A percentile compares a stretch with the other conserved stretches of the same genome.
phyloP scores from a whole-genome alignment of 805 yeast genomes.

The Debaryomyces prosopidis region DNA sequence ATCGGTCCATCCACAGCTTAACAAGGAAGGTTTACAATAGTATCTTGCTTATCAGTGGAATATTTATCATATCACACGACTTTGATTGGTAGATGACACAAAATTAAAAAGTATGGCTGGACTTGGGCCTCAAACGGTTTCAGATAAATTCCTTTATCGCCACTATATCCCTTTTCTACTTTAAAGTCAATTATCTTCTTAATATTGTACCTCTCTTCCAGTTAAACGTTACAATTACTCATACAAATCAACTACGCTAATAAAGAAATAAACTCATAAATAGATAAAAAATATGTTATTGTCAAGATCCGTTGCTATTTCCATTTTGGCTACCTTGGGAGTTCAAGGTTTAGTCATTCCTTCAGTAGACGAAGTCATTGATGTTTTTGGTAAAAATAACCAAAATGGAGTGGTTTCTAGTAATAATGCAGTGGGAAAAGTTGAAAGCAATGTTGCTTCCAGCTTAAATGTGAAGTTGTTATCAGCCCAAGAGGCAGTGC shows the following conservation, averaged over 20 bases:
- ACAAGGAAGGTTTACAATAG: background rate
- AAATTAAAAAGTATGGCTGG: background rate
- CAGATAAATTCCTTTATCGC: conserved; percentile 6
- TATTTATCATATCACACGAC: background rate
- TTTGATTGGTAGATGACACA: background rate
- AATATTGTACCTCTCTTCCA: background rate
- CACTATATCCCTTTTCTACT: conserved; percentile 5
- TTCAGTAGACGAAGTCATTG: conserved; percentile 41
- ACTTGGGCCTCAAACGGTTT: conserved; percentile 1
- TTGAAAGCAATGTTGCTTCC: background rate
- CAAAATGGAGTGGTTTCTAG: conserved; percentile 2
- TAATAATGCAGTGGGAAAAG: background rate
- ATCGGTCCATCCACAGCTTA: background rate
- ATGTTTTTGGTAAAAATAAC: conserved; percentile 26
- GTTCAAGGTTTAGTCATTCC: conserved; percentile 62
- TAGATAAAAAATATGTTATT: conserved; percentile 29
- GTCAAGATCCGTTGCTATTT: conserved; percentile 41
- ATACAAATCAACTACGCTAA: too few species aligned
- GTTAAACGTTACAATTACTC: background rate
- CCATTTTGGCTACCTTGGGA: conserved; percentile 43
- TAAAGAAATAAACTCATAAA: background rate
- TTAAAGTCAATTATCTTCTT: background rate
- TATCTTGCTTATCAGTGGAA: background rate
- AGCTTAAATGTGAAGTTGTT: background rate
- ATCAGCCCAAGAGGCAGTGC: conserved; percentile 28